phyloP scores from a whole-genome alignment of 2,329 filamentous ascomycete species.

The Fusarium sp. region DNA sequence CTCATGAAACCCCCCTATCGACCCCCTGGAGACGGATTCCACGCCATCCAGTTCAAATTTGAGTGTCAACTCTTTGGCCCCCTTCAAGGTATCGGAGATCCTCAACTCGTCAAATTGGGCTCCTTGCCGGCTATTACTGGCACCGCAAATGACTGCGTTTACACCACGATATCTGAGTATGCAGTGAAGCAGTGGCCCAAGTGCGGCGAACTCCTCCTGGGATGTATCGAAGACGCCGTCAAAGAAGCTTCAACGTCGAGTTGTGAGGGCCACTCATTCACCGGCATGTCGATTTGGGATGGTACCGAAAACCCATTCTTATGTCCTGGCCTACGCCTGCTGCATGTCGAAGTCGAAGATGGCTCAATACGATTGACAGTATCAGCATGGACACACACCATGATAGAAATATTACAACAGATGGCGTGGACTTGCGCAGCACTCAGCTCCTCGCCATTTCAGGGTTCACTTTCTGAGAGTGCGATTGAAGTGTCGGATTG shows the following conservation, averaged over 20 bases:
- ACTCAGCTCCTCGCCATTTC: constrained; percentile 49
- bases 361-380: constrained; percentile 46
- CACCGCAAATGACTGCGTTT: constrained; percentile 46
- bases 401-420: constrained; percentile 51
- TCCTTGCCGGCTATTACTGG: constrained; percentile 48
- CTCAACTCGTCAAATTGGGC: constrained; percentile 44
- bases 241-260: constrained; percentile 41
- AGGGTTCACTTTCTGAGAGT: constrained; percentile 45
- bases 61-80: constrained; percentile 48
- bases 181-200: constrained; percentile 46
- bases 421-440: constrained; percentile 51
- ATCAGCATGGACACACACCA: constrained; percentile 48
- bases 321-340: constrained; percentile 46
- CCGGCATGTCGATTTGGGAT: constrained; percentile 51
- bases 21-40: constrained; percentile 49
- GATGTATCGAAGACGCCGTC: constrained; percentile 48
- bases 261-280: constrained; percentile 39
- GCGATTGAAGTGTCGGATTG: constrained; percentile 46
- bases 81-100: constrained; percentile 43
- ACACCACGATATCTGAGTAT: constrained; percentile 49
- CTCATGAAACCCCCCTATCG: constrained; percentile 45
- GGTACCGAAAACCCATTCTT: constrained; percentile 39
- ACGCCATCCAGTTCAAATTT: constrained; percentile 49
- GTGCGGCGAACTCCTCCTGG: constrained; percentile 44
- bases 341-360: constrained; percentile 50